Base-by-base conservation (phyloP, 2,329 filamentous ascomycete species). In the Sporothrix humicola region DNA sequence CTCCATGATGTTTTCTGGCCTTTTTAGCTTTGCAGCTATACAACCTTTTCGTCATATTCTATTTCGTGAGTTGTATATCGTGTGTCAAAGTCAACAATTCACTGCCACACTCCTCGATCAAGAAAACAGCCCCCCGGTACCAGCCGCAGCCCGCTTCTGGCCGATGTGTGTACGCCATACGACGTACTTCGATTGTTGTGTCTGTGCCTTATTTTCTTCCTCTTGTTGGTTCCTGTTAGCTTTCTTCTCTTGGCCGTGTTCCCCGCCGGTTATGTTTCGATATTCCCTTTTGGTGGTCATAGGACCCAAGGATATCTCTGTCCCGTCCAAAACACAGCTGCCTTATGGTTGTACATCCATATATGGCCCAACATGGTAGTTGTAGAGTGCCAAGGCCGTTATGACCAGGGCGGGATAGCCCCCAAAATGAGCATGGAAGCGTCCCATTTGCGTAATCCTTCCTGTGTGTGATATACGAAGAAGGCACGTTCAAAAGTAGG, bases 51-150 rank as follows among this genome's bases (percentile, higher is more conserved):
- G 31, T 37, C 31, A 37, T 37, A 3, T 37, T 3, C 31, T 6
- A 37, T 5, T 5, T 37, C 7, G 31, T 37, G 31, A 37, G 7
- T 7, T 3, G 31, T 37, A 6, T 37, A 37, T 37, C 31, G 31
- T 5, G 31, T 37, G 31, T 7, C 31, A 37, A 37, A 37, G 31
- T 37, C 31, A 37, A 37, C 7, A 37, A 17, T 56, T 26, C 17
- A 46, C 37, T 65, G 59, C 37, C 59, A 65, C 59, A 65, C 59
- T 20, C 37, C 59, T 42, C n/a, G 44, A 66, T 9, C 3, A 48
- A 8, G 46, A 50, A 23, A 66, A 31, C 44, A 31, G 20, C 13
- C 20, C 17, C 61, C 61, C 20, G 42, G 61, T 46, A 48, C 61
- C n/a, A 48, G 61, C 61, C 61, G 61, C 42, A 48, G 20, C 42